phyloP scores from a whole-genome alignment of 2,329 filamentous ascomycete species.

The Fusarium nygamai region DNA sequence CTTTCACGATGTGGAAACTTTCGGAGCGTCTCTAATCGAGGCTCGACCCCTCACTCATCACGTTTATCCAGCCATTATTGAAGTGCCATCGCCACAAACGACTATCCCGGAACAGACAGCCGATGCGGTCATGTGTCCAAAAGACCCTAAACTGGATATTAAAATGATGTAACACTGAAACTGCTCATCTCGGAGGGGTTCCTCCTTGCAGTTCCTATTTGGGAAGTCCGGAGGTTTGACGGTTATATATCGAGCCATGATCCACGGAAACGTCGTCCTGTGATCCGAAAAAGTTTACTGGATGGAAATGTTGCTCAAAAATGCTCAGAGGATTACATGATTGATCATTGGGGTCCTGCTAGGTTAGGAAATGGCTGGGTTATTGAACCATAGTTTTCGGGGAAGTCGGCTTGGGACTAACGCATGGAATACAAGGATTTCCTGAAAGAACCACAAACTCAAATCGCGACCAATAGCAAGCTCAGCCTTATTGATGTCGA shows the following conservation, averaged over 20 bases:
- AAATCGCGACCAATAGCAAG: not conserved
- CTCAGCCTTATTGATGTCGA: not conserved
- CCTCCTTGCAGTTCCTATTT: conserved; percentile 24
- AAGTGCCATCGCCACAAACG: not conserved
- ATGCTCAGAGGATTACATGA: not conserved
- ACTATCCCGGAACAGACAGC: not conserved
- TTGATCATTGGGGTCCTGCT: not conserved
- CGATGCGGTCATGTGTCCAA: conserved; percentile 2
- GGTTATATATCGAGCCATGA: conserved; percentile 1
- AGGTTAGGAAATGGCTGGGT: not conserved
- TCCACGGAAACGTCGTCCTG: conserved; percentile 6
- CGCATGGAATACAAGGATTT: not conserved
- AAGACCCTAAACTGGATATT: not conserved
- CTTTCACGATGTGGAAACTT: conserved; percentile 1
- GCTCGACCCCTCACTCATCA: not conserved
- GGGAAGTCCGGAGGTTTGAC: conserved; percentile 16
- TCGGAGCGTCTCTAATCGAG: conserved; percentile 18
- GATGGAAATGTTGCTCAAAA: not conserved
- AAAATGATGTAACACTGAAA: conserved; percentile 13
- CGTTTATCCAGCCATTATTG: not conserved
- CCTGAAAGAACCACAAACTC: not conserved
- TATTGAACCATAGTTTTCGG: not conserved
- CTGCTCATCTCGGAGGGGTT: conserved; percentile 29
- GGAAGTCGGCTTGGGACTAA: not conserved
- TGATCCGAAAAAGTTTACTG: not conserved